These are phyloP conservation scores for Camellia granthamiana DNA, from an alignment of 148 eudicot species.

Conservation along the genomic window DNA sequence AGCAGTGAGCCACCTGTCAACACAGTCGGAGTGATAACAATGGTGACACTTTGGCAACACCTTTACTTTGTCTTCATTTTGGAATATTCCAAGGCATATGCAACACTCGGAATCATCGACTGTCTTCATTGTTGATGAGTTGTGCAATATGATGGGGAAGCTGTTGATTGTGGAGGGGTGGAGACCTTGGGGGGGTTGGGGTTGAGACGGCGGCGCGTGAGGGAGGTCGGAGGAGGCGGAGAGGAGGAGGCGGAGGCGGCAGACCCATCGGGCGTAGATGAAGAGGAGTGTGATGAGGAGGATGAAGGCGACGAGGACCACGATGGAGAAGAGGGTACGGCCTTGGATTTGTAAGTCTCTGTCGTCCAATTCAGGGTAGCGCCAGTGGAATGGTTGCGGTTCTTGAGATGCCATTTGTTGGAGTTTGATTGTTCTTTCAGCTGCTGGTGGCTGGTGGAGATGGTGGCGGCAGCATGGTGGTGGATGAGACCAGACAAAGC, in stretches of 20 bases:
- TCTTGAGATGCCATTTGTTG: conserved; percentile 15
- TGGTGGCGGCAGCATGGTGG: conserved; percentile 12
- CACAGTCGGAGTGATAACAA: conserved; percentile 68
- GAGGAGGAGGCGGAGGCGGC: conserved; percentile 23
- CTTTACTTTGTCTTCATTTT: conserved; percentile 66
- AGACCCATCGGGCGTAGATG: conserved; percentile 68
- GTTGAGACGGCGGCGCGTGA: conserved; percentile 9
- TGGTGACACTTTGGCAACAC: conserved; percentile 58
- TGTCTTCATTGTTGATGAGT: conserved; percentile 11
- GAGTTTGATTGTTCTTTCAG: too few relatives aligned
- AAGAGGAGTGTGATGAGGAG: conserved; percentile 47
- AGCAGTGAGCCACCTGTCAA: conserved; percentile 59
- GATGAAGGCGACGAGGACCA: conserved; percentile 57
- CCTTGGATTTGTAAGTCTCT: conserved; percentile 67
- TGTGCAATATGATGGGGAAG: conserved; percentile 47
- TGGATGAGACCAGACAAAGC: background rate
- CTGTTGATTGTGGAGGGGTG: conserved; percentile 30
- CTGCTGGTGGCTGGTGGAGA: conserved; percentile 17
- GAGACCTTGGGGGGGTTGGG: conserved; percentile 36
- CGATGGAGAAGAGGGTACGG: conserved; percentile 58
- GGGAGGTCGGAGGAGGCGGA: conserved; percentile 16
- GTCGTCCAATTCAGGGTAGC: conserved; percentile 62
- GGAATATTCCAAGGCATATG: conserved; percentile 64
- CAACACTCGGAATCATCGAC: conserved; percentile 56
- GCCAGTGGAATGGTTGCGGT: conserved; percentile 59